These are phyloP conservation scores for Malus domestica DNA, from an alignment of 306 rosid genomes.

Conservation along the genomic window ASM211411v1 NC_041789.1:18159501-18160000, in stretches of 20 bases:
- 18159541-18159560: background rate
- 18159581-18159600: constrained; percentile 29
- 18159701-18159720: constrained; percentile 74
- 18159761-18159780: background rate
- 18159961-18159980: background rate
- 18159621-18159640: constrained; percentile 54
- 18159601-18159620: constrained; percentile 84
- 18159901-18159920: constrained; percentile 91
- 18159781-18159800: background rate
- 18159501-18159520: background rate
- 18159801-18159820: background rate
- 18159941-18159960: constrained; percentile 60
- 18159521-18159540: background rate
- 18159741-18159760: background rate
- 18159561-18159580: background rate
- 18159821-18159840: constrained; percentile 11
- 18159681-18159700: constrained; percentile 81
- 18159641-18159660: constrained; percentile 65
- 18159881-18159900: constrained; percentile 69
- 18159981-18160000: background rate
- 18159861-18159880: constrained; percentile 87
- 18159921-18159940: constrained; percentile 89
- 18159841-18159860: constrained; percentile 85
- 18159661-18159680: constrained; percentile 68
- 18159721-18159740: constrained; percentile 90